phyloP scores from a whole-genome alignment of 1,139 yeast species.

The Suhomyces coccinellae region DNA sequence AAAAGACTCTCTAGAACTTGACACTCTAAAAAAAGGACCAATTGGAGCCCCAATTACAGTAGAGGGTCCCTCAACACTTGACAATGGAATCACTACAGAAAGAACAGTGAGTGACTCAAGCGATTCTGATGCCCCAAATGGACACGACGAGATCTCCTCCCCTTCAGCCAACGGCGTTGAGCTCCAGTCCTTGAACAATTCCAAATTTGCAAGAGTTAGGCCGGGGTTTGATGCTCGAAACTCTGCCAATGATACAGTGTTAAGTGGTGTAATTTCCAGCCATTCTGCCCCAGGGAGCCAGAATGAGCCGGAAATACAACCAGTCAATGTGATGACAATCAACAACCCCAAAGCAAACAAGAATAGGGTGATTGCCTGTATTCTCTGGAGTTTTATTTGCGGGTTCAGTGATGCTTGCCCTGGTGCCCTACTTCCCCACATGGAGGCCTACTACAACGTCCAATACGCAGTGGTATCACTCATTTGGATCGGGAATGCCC shows the following conservation, averaged over 20 bases:
- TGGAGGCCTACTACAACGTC: slow-evolving; percentile 37
- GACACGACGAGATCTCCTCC: neutral
- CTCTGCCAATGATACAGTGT: neutral
- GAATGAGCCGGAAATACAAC: neutral
- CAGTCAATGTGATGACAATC: slow-evolving; percentile 23
- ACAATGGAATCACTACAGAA: neutral
- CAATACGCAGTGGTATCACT: slow-evolving; percentile 43
- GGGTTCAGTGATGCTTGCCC: slow-evolving; percentile 50
- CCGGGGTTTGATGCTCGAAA: neutral
- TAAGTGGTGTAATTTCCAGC: neutral
- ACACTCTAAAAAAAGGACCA: neutral
- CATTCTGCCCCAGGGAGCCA: neutral
- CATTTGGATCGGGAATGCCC: slow-evolving; percentile 48
- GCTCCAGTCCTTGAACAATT: too few species aligned
- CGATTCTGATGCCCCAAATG: neutral
- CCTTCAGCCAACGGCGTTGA: too few species aligned
- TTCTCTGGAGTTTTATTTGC: slow-evolving; percentile 38
- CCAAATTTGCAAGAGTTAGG: neutral
- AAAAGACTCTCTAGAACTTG: neutral
- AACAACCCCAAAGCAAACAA: slow-evolving; percentile 45
- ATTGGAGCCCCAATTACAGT: neutral
- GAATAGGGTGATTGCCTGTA: slow-evolving; percentile 43
- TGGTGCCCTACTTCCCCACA: slow-evolving; percentile 48
- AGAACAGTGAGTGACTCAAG: neutral
- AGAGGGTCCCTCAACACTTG: neutral